Percentiles rank a stretch among this genome's conserved stretches.
Conservation (phyloP, 176 grass and related monocot species). For the Oryza coarctata region DNA sequence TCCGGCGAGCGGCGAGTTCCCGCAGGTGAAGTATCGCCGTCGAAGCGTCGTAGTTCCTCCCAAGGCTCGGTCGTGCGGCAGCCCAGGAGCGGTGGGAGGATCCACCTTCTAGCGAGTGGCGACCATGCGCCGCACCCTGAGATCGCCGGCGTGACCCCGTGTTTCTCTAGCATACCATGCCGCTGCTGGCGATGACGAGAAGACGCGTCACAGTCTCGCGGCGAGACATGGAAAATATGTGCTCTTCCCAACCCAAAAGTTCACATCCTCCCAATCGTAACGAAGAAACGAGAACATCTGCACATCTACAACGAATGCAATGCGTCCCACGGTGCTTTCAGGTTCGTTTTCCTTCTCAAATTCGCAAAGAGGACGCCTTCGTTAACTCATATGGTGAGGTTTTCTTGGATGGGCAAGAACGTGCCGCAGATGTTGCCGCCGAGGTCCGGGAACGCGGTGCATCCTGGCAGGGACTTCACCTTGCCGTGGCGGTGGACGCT, state of each 20-base stretch:
- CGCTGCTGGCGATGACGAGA: neutral
- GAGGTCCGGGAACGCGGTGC: conserved; percentile 60
- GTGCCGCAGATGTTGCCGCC: conserved; percentile 81
- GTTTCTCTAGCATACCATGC: neutral
- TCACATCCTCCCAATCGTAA: neutral
- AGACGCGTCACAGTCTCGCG: neutral
- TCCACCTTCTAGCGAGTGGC: too few species aligned
- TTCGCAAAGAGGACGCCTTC: neutral
- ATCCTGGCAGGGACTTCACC: conserved; percentile 49
- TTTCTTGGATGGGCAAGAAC: conserved; percentile 66
- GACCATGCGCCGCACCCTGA: too few species aligned
- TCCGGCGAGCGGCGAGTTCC: neutral
- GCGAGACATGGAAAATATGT: neutral
- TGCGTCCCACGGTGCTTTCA: neutral
- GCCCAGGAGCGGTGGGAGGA: too few species aligned
- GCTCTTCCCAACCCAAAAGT: neutral
- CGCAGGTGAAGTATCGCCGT: too few species aligned
- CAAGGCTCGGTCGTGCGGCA: too few species aligned
- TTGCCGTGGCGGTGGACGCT: conserved; percentile 60
- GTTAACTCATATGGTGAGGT: conserved; percentile 58
- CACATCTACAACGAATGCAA: neutral
- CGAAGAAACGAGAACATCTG: neutral
- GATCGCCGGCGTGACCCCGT: too few species aligned
- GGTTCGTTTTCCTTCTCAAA: neutral
- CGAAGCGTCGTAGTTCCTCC: too few species aligned